Evolutionary conservation across 2,329 filamentous ascomycete genomes (phyloP), one percentile per base, ranked within the genome.

Genomic region (Geoglossum cookeanum): DNA sequence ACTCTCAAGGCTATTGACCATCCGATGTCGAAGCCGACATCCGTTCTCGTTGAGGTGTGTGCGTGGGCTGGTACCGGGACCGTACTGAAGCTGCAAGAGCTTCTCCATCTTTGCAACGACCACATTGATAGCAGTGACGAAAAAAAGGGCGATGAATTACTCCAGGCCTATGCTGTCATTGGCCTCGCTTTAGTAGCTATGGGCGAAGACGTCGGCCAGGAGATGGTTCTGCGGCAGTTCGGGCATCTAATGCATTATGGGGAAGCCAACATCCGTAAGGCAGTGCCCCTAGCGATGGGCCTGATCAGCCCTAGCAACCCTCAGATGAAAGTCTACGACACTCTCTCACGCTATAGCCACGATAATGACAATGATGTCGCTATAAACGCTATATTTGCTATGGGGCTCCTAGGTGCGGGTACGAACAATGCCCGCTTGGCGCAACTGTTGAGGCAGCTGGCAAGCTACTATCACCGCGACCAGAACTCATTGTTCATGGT

Each of bases 301-400:
- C 78, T 98, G 57, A 84, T 98, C 67, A 95, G 87, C 72, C 88
- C 94, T 11, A 96, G 89, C 73, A 98, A 98, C 74, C 92, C 92
- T 9, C 94, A 98, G 70, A 98, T 98, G 91, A 98, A 97, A 77
- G 87, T 98, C 53, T 98, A 98, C 74, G 92, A 98, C 70, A 98
- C 92, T 0, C 76, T 98, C 9, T 98, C 92, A 55, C 79, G 92
- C 67, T 98, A 98, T 78, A 94, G 86, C 62, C 92, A 98, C 78
- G 92, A 98, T 74, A 98, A 92, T 63, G 92, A 98, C 72, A 94
- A 91, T 61, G 92, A 98, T 66, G 92, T 98, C 52, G 92, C 92
- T 44, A 86, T 98, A 71, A 98, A 97, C 68, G 89, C 92, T 65
- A 98, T 98, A 68, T 98, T 98, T 67, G 90, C 92, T 63, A 98